A percentile compares a stretch with the other conserved stretches of the same genome.
phyloP scores from a whole-genome alignment of 441 rosid genomes.

The Populus hybrid region DNA sequence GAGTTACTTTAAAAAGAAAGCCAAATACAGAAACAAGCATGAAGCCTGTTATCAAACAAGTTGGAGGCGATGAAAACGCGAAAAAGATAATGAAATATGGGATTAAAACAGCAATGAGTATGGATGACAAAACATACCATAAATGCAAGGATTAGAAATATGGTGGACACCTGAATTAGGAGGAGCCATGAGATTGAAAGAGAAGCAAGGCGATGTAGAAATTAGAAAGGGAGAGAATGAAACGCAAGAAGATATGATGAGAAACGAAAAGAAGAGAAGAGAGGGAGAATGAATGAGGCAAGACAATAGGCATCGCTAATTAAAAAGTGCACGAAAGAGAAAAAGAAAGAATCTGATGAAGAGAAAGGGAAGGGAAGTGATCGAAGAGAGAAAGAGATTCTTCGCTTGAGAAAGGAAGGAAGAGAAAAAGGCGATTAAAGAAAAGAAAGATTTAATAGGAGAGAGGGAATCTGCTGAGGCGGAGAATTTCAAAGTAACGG shows the following conservation, averaged over 20 bases:
- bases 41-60: constrained; percentile 1
- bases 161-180: constrained; percentile 47
- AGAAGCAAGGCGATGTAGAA: constrained; percentile 11
- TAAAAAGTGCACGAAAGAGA: background rate
- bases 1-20: background rate
- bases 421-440: constrained; percentile 30
- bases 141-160: constrained; percentile 74
- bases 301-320: constrained; percentile 8
- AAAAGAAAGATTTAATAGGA: background rate
- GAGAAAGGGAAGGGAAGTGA: constrained; percentile 28
- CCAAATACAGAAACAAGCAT: background rate
- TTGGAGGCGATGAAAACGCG: background rate
- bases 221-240: background rate
- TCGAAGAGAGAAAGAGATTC: constrained; percentile 56
- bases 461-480: constrained; percentile 43
- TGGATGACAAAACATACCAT: constrained; percentile 42
- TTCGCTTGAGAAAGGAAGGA: constrained; percentile 83
- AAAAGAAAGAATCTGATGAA: constrained; percentile 37
- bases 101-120: background rate
- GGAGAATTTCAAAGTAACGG: constrained; percentile 44
- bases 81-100: background rate
- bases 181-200: constrained; percentile 43
- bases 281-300: constrained; percentile 20
- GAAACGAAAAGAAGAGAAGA: constrained; percentile 18
- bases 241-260: background rate